Base-by-base conservation (phyloP, 1,284 basidiomycete genomes). In the Pyrrhoderma noxium region DNA sequence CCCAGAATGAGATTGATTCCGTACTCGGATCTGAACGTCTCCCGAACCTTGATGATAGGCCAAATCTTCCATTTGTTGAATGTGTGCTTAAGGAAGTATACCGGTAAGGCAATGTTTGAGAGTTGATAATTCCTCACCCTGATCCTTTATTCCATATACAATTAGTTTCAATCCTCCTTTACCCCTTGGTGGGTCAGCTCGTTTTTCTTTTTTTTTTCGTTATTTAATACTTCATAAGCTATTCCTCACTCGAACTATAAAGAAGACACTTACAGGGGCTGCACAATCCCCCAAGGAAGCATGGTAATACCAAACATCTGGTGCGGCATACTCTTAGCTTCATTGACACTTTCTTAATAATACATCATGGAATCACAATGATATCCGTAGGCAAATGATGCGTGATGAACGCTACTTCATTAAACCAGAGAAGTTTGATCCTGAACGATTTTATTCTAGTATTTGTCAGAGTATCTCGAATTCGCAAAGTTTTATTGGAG, bases 51-150 rank as follows among this genome's bases (percentile, higher is more conserved):
- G 57, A 54, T 9, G 66, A 68, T 42, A 23, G 56, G 3, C 42
- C 51, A 1, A 27, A 44, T 8, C 48, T 67, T 11, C 64, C 65
- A 1, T 67, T 63, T 48, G 53, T 67, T 14, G 52, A 57, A 19
- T 65, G 64, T 1, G 51, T 64, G 3, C 54, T 64, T 13, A 60
- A 65, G 44, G 67, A 69, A 49, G 52, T 59, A 1, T 51, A 64
- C 22, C 56, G 66, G 21, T 67, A 34, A 5, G n/a, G n/a, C n/a
- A n/a, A n/a, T n/a, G n/a, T 25, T 41, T 42, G 9, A 9, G 9
- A 9, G 9, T 36, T n/a, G n/a, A 36, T 36, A 36, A 36, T n/a
- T n/a, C n/a, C n/a, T n/a, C n/a, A n/a, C n/a, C n/a, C n/a, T n/a
- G n/a, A n/a, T n/a, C n/a, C n/a, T n/a, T n/a, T n/a, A n/a, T n/a